Percentiles rank a stretch among this genome's conserved stretches.
phyloP scores from a whole-genome alignment of 305 asterid species.

The Stenogyne calaminthoides region DNA sequence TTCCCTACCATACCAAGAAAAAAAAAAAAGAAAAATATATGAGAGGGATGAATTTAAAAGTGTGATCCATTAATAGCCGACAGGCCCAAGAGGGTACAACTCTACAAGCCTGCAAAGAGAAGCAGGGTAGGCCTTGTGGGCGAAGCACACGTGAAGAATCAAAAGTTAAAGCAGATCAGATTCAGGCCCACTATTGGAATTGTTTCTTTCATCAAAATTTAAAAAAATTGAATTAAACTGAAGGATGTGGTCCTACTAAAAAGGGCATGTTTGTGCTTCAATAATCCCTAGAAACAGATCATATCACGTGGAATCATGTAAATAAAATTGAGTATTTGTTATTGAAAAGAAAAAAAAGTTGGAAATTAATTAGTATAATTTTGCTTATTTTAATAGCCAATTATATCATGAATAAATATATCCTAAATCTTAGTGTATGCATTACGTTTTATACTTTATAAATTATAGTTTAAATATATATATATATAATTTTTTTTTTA shows the following conservation, averaged over 20 bases:
- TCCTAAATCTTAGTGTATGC: too few relatives aligned
- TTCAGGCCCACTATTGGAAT: conserved; percentile 31
- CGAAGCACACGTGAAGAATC: conserved; percentile 29
- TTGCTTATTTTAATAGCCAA: too few relatives aligned
- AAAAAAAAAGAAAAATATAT: too few relatives aligned
- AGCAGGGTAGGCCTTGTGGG: conserved; percentile 24
- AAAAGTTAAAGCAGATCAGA: conserved; percentile 16
- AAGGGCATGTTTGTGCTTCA: neutral
- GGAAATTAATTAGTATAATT: too few relatives aligned
- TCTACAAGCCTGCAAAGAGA: conserved; percentile 19
- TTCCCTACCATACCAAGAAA: too few relatives aligned
- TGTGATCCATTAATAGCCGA: conserved; percentile 25
- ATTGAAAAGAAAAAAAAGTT: neutral
- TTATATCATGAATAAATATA: too few relatives aligned
- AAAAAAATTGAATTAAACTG: neutral
- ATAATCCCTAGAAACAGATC: neutral
- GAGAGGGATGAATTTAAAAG: too few relatives aligned
- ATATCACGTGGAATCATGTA: neutral
- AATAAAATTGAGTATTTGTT: neutral
- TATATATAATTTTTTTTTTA: too few relatives aligned
- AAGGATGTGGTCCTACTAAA: conserved; percentile 29
- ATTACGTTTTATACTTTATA: too few relatives aligned
- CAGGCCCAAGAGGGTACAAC: conserved; percentile 30
- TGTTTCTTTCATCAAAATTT: conserved; percentile 21
- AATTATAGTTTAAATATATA: too few relatives aligned